A percentile compares a stretch with the other conserved stretches of the same genome.
These are phyloP conservation scores for Ochetophila trinervis DNA, from an alignment of 306 rosid genomes.

Conservation along the genomic window DNA sequence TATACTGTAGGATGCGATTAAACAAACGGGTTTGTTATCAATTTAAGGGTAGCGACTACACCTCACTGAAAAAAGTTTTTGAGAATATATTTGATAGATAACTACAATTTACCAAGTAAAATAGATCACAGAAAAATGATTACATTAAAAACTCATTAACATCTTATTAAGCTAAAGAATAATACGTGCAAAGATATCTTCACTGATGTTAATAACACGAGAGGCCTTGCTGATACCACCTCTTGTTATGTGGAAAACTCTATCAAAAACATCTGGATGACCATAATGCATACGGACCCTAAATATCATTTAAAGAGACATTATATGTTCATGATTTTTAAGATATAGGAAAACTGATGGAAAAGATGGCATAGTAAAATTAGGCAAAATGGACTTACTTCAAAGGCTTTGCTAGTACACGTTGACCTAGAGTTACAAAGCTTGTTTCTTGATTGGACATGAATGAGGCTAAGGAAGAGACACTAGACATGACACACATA, in stretches of 20 bases:
- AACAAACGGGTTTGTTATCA: too few relatives aligned
- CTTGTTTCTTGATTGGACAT: constrained; percentile 93
- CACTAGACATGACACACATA: constrained; percentile 50
- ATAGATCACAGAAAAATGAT: not conserved
- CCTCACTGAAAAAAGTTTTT: too few relatives aligned
- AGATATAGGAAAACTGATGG: constrained; percentile 18
- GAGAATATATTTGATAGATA: too few relatives aligned
- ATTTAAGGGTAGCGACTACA: too few relatives aligned
- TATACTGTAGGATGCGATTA: too few relatives aligned
- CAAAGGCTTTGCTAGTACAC: constrained; percentile 89
- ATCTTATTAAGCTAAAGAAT: not conserved
- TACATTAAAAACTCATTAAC: not conserved
- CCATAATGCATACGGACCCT: constrained; percentile 99
- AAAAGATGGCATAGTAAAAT: constrained; percentile 8
- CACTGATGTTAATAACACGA: constrained; percentile 88
- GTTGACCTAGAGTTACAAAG: constrained; percentile 93
- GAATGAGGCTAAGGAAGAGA: constrained; percentile 86
- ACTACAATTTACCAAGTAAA: too few relatives aligned
- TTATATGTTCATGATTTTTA: not conserved
- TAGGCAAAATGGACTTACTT: constrained; percentile 47
- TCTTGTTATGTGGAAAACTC: constrained; percentile 87
- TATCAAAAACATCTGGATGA: constrained; percentile 95
- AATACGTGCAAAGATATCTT: constrained; percentile 82
- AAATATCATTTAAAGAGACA: constrained; percentile 23
- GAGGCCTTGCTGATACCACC: constrained; percentile 99